Evolutionary conservation across 2,329 filamentous ascomycete genomes (phyloP).

Genomic region (Shiraia sp.): DNA sequence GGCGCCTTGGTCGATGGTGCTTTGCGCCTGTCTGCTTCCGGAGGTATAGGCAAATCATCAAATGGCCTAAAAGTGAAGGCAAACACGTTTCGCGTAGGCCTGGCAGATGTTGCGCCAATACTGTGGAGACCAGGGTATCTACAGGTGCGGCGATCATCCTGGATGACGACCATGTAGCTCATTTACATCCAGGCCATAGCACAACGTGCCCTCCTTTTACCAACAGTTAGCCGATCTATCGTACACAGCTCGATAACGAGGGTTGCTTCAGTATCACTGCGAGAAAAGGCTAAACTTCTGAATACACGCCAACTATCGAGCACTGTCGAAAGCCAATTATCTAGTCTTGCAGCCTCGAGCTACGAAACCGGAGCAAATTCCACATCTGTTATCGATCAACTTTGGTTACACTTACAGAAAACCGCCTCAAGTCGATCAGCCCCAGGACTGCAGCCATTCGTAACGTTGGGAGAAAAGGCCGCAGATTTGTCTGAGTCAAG

Average conservation of each 20-base stretch:
- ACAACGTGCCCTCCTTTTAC: constrained; percentile 42
- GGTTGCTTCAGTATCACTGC: constrained; percentile 16
- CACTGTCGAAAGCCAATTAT: neutral
- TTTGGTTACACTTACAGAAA: constrained; percentile 13
- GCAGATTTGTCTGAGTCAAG: constrained; percentile 2
- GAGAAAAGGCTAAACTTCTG: constrained; percentile 16
- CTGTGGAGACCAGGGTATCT: constrained; percentile 47
- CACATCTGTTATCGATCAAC: constrained; percentile 1
- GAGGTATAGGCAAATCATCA: constrained; percentile 22
- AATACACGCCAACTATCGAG: neutral
- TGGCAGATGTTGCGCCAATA: constrained; percentile 45
- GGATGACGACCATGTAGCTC: constrained; percentile 2
- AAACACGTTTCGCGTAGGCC: constrained; percentile 35
- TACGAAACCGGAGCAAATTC: neutral
- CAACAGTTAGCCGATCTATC: constrained; percentile 45
- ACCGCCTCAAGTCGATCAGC: neutral
- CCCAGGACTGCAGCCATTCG: constrained; percentile 6
- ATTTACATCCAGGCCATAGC: constrained; percentile 30
- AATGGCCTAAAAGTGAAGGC: constrained; percentile 35
- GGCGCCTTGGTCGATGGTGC: constrained; percentile 38
- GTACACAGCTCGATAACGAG: constrained; percentile 7
- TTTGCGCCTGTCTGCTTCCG: constrained; percentile 41
- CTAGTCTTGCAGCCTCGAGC: neutral
- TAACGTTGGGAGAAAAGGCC: neutral
- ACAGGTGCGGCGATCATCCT: constrained; percentile 17